A percentile compares a stretch with the other conserved stretches of the same genome.
Evolutionary conservation across 2,329 filamentous ascomycete genomes (phyloP).

Genomic region (Ceratocystis ficicola): DNA sequence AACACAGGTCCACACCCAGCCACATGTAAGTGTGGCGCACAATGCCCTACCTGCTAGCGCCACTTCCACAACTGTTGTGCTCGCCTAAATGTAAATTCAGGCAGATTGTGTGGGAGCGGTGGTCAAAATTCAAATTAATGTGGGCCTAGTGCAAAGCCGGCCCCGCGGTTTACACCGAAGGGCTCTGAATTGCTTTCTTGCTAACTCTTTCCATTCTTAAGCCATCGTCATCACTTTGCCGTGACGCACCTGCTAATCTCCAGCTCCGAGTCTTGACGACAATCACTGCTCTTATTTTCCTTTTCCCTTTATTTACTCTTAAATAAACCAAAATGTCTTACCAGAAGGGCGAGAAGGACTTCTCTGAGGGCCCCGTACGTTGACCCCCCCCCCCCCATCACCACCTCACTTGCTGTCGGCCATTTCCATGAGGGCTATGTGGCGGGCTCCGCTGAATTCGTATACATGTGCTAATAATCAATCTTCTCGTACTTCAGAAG

Average conservation of each 20-base stretch:
- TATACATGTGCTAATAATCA: conserved; percentile 17
- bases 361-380: conserved; percentile 73
- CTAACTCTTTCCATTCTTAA: conserved; percentile 24
- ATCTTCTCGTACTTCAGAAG: conserved; percentile 44
- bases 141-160: background rate
- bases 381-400: conserved; percentile 19
- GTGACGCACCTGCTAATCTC: conserved; percentile 42
- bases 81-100: background rate
- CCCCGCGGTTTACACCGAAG: conserved; percentile 7
- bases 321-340: conserved; percentile 62
- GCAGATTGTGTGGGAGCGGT: background rate
- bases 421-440: background rate
- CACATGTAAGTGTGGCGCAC: background rate
- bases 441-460: background rate
- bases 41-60: conserved; percentile 14
- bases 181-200: conserved; percentile 18
- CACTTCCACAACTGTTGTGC: conserved; percentile 12
- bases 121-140: background rate
- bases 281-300: conserved; percentile 24
- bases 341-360: conserved; percentile 91
- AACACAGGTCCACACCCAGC: background rate
- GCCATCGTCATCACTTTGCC: conserved; percentile 67
- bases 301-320: conserved; percentile 23
- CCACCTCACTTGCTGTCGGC: too few species aligned
- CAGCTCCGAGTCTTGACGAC: conserved; percentile 70